A percentile compares a stretch with the other conserved stretches of the same genome.
Conservation (phyloP, 345 rosid genomes). For the Eucalyptus victrix region DNA sequence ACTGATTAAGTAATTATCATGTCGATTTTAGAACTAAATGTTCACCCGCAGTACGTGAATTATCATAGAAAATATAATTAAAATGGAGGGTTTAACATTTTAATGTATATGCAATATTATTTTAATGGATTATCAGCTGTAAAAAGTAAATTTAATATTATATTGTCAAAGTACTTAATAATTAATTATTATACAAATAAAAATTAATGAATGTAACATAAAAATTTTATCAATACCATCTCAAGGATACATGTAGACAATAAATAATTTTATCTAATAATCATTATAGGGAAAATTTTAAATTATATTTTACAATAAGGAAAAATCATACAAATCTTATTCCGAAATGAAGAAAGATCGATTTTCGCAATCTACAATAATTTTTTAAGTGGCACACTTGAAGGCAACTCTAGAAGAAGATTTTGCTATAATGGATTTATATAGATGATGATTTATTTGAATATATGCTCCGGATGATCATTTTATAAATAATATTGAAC, state of each 20-base stretch:
- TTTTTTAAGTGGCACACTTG: not conserved
- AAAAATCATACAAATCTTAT: no score
- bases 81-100: not conserved
- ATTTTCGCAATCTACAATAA: fast-evolving
- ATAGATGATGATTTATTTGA: not conserved
- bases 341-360: no score
- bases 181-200: not conserved
- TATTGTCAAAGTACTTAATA: not conserved
- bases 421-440: not conserved
- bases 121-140: not conserved
- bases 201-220: not conserved
- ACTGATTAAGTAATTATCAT: not conserved
- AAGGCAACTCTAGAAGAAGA: not conserved
- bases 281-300: not conserved
- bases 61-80: not conserved
- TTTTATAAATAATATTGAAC: not conserved
- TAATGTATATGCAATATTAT: not conserved
- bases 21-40: not conserved
- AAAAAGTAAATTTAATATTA: not conserved
- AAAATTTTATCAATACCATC: not conserved
- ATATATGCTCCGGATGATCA: not conserved
- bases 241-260: not conserved
- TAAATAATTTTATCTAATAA: not conserved
- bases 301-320: not conserved
- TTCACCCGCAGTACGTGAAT: not conserved